phyloP scores from a whole-genome alignment of 2,329 filamentous ascomycete genomes.

The Xylariaceae sp. region DNA sequence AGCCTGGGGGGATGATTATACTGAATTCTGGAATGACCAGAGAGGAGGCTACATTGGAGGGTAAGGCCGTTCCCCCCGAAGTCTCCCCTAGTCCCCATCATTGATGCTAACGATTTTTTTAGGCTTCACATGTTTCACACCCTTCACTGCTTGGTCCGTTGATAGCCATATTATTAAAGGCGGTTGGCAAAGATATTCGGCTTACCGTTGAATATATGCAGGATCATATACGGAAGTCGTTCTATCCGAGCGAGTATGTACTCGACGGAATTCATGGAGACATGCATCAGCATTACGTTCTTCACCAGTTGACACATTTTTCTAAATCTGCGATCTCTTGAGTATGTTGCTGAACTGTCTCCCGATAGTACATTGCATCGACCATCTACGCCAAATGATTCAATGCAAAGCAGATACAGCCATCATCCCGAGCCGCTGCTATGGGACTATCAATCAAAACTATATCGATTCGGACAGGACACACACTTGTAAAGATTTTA shows the following conservation, averaged over 20 bases:
- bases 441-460: not conserved
- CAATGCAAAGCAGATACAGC: not conserved
- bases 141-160: constrained; percentile 10
- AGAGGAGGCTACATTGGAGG: constrained; percentile 10
- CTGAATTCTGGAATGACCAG: constrained; percentile 1
- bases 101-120: not conserved
- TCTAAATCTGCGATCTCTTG: too few relatives aligned
- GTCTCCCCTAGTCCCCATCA: accelerated
- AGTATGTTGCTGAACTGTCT: too few relatives aligned
- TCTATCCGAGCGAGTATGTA: too few relatives aligned
- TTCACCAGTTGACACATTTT: too few relatives aligned
- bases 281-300: too few relatives aligned
- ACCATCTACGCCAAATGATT: not conserved
- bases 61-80: not conserved
- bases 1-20: constrained; percentile 3
- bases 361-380: not conserved
- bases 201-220: not conserved
- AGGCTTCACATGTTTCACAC: constrained; percentile 12
- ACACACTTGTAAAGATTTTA: not conserved
- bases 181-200: too few relatives aligned
- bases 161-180: not conserved
- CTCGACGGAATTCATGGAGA: too few relatives aligned
- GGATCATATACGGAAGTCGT: constrained; percentile 1
- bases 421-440: not conserved
- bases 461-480: not conserved